Evolutionary conservation across 768 basidiomycete species (phyloP).

Genomic region (Antrodiella citrinella): DNA sequence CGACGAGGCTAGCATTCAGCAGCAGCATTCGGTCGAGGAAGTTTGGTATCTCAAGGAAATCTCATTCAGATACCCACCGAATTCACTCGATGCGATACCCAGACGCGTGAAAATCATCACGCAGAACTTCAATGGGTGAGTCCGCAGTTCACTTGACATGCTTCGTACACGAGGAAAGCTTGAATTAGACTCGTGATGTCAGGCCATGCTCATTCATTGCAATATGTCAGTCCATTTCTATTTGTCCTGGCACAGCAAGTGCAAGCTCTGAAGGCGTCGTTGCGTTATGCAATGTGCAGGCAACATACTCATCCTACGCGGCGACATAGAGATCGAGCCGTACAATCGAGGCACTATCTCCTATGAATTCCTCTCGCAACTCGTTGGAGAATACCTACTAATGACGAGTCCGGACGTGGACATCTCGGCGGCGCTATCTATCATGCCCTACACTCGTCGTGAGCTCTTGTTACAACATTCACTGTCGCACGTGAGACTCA

Average conservation of each 20-base stretch:
- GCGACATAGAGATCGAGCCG: slow-evolving; percentile 67
- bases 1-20: slow-evolving; percentile 1
- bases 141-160: slow-evolving; percentile 4
- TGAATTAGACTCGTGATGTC: slow-evolving; percentile 2
- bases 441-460: slow-evolving; percentile 53
- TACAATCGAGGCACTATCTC: slow-evolving; percentile 60
- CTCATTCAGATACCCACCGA: slow-evolving; percentile 32
- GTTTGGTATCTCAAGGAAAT: slow-evolving; percentile 77
- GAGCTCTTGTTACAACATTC: slow-evolving; percentile 19
- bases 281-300: slow-evolving; percentile 33
- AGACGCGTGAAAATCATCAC: slow-evolving; percentile 57
- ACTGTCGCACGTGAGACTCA: background rate
- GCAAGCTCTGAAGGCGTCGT: background rate
- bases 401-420: slow-evolving; percentile 48
- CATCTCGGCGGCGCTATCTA: slow-evolving; percentile 63
- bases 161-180: background rate
- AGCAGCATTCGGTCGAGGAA: slow-evolving; percentile 27
- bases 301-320: slow-evolving; percentile 85
- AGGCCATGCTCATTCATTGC: slow-evolving; percentile 92
- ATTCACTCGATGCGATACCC: slow-evolving; percentile 7
- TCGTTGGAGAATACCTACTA: slow-evolving; percentile 79
- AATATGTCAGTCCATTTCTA: slow-evolving; percentile 54
- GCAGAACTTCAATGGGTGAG: slow-evolving; percentile 79
- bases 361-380: slow-evolving; percentile 77
- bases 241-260: no score